phyloP scores from a whole-genome alignment of 2,329 filamentous ascomycete species.

The Trichoderma sp. region DNA sequence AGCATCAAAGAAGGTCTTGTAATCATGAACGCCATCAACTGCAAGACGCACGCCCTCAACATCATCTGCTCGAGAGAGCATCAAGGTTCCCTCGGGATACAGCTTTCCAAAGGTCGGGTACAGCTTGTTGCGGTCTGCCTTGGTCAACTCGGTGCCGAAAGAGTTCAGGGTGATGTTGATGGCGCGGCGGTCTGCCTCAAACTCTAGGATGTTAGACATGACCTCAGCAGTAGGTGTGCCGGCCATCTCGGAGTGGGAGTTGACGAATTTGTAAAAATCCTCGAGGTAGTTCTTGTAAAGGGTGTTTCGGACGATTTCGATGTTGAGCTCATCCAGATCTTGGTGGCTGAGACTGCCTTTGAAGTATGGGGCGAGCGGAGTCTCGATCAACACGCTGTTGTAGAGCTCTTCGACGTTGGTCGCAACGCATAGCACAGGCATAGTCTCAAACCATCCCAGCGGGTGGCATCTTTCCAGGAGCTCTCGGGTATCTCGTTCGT shows the following conservation, averaged over 20 bases:
- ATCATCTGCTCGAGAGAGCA: slow-evolving; percentile 94
- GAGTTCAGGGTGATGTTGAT: slow-evolving; percentile 99
- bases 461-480: slow-evolving; percentile 95
- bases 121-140: slow-evolving; percentile 91
- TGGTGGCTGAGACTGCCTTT: slow-evolving; percentile 95
- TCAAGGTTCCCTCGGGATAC: slow-evolving; percentile 90
- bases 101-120: slow-evolving; percentile 91
- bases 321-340: slow-evolving; percentile 97
- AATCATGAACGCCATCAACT: slow-evolving; percentile 90
- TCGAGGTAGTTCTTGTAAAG: slow-evolving; percentile 99
- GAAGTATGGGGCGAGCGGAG: slow-evolving; percentile 93
- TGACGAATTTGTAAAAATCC: slow-evolving; percentile 95
- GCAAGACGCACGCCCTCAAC: slow-evolving; percentile 91
- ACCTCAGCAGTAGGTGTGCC: slow-evolving; percentile 90
- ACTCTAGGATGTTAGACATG: slow-evolving; percentile 95
- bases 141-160: slow-evolving; percentile 93
- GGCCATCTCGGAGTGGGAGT: slow-evolving; percentile 80
- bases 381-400: slow-evolving; percentile 97
- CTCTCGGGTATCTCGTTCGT: slow-evolving; percentile 95
- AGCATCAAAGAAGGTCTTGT: slow-evolving; percentile 94
- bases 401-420: slow-evolving; percentile 99
- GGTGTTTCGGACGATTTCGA: slow-evolving; percentile 98
- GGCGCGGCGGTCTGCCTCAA: slow-evolving; percentile 92
- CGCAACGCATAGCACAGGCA: slow-evolving; percentile 96
- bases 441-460: slow-evolving; percentile 97